Evolutionary conservation across 805 yeast species (phyloP), one percentile per base, ranked within the genome.

Genomic region (Candida piceae): DNA sequence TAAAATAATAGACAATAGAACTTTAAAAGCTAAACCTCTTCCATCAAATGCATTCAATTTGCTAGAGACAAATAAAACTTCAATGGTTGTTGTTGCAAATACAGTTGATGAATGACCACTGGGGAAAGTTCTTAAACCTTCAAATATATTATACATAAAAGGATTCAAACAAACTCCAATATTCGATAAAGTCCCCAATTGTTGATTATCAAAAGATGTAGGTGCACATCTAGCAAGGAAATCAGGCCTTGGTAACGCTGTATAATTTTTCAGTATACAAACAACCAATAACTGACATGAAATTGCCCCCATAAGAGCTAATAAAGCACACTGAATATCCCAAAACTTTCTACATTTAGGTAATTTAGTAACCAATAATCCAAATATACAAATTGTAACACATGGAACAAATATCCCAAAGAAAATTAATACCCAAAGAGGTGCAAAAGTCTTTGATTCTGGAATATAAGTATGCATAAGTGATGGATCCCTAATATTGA

Each of bases 81-180:
- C 52, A 15, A 63, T 51, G 1, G 64, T 60, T 40, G 67, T 60
- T 1, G 78, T 69, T 1, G 78, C 63, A 46, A 74, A 74, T 16
- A 73, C 58, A 5, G 74, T 61, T 7, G 76, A 61, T 1, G 80
- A 64, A 49, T 76, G 81, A 1, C 79, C 81, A 33, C 77, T 72
- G 2, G 81, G 81, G 32, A 78, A 74, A 19, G 77, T 70, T 44
- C 78, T 63, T 49, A 73, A 70, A 1, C 80, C 81, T 48, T 74
- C 79, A 48, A 56, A 50, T 15, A 76, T 50, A 3, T 61, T 39
- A 12, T 41, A 47, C 4, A 50, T 16, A 34, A 70, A 49, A 1
- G 53, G 49, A 18, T 69, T 62, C 1, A 72, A 60, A 49, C 81
- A 76, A 1, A 70, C 67, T 10, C 63, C 69, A 18, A 74, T 74